Conservation (phyloP, 108 stramenopile genomes). For the Conticribra guillardii region DNA sequence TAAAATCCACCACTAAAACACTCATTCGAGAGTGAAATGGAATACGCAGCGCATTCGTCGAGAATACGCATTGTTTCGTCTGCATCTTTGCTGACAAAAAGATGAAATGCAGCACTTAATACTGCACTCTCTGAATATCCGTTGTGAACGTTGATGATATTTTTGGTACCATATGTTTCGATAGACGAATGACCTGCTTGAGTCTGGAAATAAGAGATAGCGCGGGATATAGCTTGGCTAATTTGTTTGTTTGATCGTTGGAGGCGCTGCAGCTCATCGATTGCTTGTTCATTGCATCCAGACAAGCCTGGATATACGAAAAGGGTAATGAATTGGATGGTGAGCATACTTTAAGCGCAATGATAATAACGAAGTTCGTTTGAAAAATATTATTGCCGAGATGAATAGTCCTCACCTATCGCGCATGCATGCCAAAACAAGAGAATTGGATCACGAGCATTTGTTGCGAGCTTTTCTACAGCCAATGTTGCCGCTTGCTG, state of each 20-base stretch:
- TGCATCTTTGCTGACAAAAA: background rate
- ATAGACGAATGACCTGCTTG: background rate
- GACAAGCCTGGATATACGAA: too few relatives aligned
- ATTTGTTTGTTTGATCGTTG: background rate
- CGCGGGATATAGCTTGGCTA: background rate
- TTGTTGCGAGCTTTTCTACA: too few relatives aligned
- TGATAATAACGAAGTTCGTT: too few relatives aligned
- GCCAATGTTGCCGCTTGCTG: too few relatives aligned
- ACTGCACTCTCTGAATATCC: background rate
- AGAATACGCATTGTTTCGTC: background rate
- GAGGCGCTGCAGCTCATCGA: background rate
- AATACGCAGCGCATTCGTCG: background rate
- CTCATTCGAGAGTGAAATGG: background rate
- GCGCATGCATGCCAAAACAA: too few relatives aligned
- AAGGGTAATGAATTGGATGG: too few relatives aligned
- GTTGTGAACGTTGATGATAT: too few relatives aligned
- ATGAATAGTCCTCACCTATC: too few relatives aligned
- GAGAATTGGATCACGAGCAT: too few relatives aligned
- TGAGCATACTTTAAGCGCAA: too few relatives aligned
- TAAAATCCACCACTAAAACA: background rate
- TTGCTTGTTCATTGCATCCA: background rate
- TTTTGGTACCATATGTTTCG: background rate
- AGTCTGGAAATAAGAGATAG: background rate
- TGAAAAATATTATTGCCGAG: too few relatives aligned
- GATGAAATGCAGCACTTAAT: background rate